phyloP scores from a whole-genome alignment of 2,329 filamentous ascomycete genomes.

The Pseudopithomyces maydicus region DNA sequence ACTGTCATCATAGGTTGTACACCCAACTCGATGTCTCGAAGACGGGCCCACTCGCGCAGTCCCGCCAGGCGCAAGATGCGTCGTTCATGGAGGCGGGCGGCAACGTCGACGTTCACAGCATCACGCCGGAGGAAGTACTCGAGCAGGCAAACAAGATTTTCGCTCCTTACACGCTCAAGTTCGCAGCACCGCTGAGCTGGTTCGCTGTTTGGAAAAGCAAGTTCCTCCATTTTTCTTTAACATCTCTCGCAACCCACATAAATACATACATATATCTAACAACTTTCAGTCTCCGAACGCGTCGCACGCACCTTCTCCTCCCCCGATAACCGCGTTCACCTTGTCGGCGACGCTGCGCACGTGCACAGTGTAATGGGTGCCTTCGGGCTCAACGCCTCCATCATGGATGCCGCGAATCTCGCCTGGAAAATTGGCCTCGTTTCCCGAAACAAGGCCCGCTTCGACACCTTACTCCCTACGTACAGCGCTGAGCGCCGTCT shows the following conservation, averaged over 20 bases:
- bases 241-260: no score
- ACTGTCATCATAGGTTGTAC: slow-evolving; percentile 20
- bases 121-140: slow-evolving; percentile 44
- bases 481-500: slow-evolving; percentile 38
- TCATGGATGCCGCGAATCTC: slow-evolving; percentile 43
- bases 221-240: no score
- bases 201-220: slow-evolving; percentile 38
- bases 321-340: slow-evolving; percentile 35
- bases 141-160: slow-evolving; percentile 43
- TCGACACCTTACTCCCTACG: slow-evolving; percentile 30
- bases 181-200: slow-evolving; percentile 40
- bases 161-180: slow-evolving; percentile 38
- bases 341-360: slow-evolving; percentile 30
- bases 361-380: slow-evolving; percentile 45
- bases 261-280: no score
- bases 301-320: slow-evolving; percentile 40
- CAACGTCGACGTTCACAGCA: slow-evolving; percentile 34
- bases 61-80: neutral
- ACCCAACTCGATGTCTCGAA: slow-evolving; percentile 33
- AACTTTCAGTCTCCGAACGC: slow-evolving; percentile 33
- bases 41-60: neutral
- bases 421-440: slow-evolving; percentile 43
- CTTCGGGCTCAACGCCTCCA: slow-evolving; percentile 46
- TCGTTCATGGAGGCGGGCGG: slow-evolving; percentile 12
- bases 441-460: slow-evolving; percentile 20